These are phyloP conservation scores for Vanilla planifolia DNA, from an alignment of 106 monocot species.

Conservation along the genomic window DNA sequence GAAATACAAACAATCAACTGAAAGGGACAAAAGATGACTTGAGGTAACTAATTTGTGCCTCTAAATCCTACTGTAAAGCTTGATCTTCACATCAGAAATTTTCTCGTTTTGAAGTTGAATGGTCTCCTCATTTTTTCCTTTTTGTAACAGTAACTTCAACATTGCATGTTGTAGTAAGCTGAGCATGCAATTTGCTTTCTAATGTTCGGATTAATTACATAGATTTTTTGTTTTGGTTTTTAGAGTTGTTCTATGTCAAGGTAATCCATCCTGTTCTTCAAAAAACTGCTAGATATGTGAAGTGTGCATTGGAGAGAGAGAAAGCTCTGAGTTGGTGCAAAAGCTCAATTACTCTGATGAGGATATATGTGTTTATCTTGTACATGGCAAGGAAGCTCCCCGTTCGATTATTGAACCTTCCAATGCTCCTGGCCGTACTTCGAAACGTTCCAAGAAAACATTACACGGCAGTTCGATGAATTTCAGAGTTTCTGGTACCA, in stretches of 20 bases:
- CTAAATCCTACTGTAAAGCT: too few species aligned
- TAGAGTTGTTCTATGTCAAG: background rate
- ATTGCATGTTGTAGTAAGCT: too few species aligned
- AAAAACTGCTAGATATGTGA: conserved; percentile 54
- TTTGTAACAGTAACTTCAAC: too few species aligned
- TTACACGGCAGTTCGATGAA: conserved; percentile 66
- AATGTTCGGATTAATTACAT: too few species aligned
- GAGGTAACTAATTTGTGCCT: too few species aligned
- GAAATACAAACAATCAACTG: too few species aligned
- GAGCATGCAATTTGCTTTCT: too few species aligned
- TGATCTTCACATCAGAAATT: too few species aligned
- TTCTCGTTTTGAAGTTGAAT: too few species aligned
- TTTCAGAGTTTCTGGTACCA: conserved; percentile 74
- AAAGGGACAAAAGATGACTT: too few species aligned
- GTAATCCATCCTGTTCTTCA: background rate
- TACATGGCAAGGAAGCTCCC: conserved; percentile 90
- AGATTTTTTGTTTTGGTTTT: too few species aligned
- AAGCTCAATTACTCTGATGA: conserved; percentile 86
- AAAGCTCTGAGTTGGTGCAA: conserved; percentile 64
- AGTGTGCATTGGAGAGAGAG: conserved; percentile 94
- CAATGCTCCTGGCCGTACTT: conserved; percentile 42
- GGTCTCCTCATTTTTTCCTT: too few species aligned
- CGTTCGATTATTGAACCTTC: conserved; percentile 73
- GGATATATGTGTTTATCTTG: conserved; percentile 72
- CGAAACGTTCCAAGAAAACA: conserved; percentile 78